Base-by-base conservation (phyloP, 805 yeast genomes). In the Candida alai region DNA sequence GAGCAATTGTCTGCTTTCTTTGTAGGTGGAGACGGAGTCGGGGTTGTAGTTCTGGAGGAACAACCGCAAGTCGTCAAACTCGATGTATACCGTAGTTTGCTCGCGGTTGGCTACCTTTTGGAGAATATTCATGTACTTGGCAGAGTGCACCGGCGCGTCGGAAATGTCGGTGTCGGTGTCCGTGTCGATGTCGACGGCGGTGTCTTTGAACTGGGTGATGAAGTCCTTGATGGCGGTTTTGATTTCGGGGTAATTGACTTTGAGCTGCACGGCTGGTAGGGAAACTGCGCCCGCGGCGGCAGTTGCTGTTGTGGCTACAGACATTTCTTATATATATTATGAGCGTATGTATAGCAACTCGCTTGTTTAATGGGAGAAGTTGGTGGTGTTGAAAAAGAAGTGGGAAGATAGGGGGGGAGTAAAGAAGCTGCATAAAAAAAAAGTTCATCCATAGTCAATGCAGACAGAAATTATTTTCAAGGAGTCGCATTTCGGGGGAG, bases 81-180 rank as follows among this genome's bases (percentile, higher is more conserved):
- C 96, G 30, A 93, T 70, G 35, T 66, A 67, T 14, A 93, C 50
- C 1, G 87, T 76, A 20, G 83, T 67, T 19, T 68, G 42, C 45
- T 89, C 88, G 51, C 98, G 76, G 57, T 94, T 87, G 39, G 97
- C 88, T 20, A 93, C 73, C 45, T 77, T 66, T 52, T 87, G 96
- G 29, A 93, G 65, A 5, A 83, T 45, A 20, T 64, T 66, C 78
- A 83, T 65, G 61, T 93, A 93, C 57, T 93, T 93, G 21, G 80
- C 81, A 23, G 40, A 38, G 21, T 33, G 43, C n/a, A 20, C 5
- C 6, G 51, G 50, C 4, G 32, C 19, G 15, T 22, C 27, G 9
- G 58, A 58, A 12, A 32, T 20, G 4, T 44, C 48, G n/a, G 47
- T 48, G 19, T 48, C 55, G 12, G 49, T 48, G 19, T 42, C 48